Evolutionary conservation across 371 early-diverging fungal species (phyloP), one percentile per base, ranked within the genome.

Genomic region (Dichotomocladium elegans): DNA sequence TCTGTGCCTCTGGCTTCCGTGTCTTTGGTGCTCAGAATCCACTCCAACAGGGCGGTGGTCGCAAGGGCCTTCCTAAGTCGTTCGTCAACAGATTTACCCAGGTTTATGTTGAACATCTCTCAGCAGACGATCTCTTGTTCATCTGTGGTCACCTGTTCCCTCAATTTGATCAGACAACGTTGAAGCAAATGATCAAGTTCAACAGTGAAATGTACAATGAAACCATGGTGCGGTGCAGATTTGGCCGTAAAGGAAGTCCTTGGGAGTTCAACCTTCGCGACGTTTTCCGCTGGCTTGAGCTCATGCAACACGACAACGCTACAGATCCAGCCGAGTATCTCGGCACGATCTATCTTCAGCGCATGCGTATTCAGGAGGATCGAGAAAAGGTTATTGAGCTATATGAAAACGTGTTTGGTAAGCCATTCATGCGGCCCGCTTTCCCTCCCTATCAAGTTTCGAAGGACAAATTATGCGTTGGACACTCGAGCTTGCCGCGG

Each of bases 11-110:
- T 8, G 88, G 88, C 12, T 98, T 97, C 79, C 78, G 95, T 19
- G 92, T 99, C 0, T 99, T 99, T 81, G 99, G 93, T 47, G 99
- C 99, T 2, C 97, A 99, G 75, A 99, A 99, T 67, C 99, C 99
- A 21, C 80, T 94, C 29, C 84, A 86, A 42, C 94, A 95, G 67
- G 95, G 95, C 57, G 99, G 99, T 57, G 99, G 99, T 21, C 89
- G 99, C 48, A 99, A 99, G 68, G 96, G 98, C 31, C 81, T 99
- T 19, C 99, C 99, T 11, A 92, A 93, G 56, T 95, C 96, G 14
- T 99, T 99, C 72, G 84, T 97, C 42, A 98, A 99, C 69, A 86
- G 99, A 31, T 99, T 99, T 72, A 92, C 96, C 0, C 92, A 88
- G 52, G 95, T 99, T 21, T 92, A 91, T 64, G 87, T 99, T 35